Evolutionary conservation across 1,139 yeast species (phyloP).

Genomic region (Pichia cactophila): DNA sequence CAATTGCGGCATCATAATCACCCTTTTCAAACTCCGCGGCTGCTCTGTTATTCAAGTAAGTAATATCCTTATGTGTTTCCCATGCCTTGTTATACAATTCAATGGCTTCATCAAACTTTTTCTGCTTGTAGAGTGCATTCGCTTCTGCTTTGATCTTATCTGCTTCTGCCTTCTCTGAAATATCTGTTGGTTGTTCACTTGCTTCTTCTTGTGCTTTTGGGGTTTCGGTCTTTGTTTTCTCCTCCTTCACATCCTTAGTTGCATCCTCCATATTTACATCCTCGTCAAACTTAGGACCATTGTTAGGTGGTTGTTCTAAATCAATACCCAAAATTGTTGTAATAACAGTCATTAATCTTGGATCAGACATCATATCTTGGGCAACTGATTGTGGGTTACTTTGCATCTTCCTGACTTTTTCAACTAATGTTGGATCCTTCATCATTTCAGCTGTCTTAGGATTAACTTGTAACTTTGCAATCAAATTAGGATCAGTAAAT

Average conservation of each 20-base stretch:
- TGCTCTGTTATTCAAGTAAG: slow-evolving; percentile 91
- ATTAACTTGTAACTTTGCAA: slow-evolving; percentile 66
- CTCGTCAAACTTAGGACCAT: slow-evolving; percentile 25
- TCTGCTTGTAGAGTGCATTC: slow-evolving; percentile 76
- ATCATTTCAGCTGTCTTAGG: slow-evolving; percentile 84
- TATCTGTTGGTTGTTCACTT: slow-evolving; percentile 28
- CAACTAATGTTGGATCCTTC: slow-evolving; percentile 81
- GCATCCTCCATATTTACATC: slow-evolving; percentile 27
- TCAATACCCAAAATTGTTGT: slow-evolving; percentile 83
- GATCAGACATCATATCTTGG: slow-evolving; percentile 63
- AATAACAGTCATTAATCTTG: slow-evolving; percentile 81
- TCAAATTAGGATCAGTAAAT: slow-evolving; percentile 62
- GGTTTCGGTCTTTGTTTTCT: slow-evolving; percentile 21
- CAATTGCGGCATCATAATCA: slow-evolving; percentile 76
- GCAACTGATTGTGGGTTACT: slow-evolving; percentile 69
- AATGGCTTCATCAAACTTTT: slow-evolving; percentile 90
- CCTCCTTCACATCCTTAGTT: slow-evolving; percentile 5
- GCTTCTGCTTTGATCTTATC: slow-evolving; percentile 81
- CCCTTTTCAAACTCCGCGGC: slow-evolving; percentile 98
- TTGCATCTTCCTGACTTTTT: slow-evolving; percentile 59
- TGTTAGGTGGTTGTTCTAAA: slow-evolving; percentile 36
- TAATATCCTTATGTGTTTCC: slow-evolving; percentile 74
- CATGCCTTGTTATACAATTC: slow-evolving; percentile 80
- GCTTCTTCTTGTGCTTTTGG: slow-evolving; percentile 13
- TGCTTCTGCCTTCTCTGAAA: slow-evolving; percentile 46